Evolutionary conservation across 2,329 filamentous ascomycete species (phyloP).

Genomic region (Aspergillus viridinutans): DNA sequence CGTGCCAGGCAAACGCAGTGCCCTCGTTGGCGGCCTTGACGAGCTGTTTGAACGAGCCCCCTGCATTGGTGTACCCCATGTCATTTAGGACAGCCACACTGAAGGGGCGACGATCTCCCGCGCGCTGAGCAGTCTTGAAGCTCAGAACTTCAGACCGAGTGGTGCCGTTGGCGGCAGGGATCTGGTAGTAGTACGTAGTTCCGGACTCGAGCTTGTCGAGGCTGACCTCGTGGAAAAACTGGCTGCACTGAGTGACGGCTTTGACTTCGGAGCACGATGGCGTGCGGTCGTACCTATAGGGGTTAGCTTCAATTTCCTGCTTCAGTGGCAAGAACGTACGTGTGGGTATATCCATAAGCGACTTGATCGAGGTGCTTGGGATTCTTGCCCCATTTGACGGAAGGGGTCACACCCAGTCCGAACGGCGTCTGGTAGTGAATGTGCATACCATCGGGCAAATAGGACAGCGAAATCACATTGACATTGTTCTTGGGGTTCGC

Average conservation of each 20-base stretch:
- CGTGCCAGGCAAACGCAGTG: conserved; percentile 51
- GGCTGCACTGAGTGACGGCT: conserved; percentile 47
- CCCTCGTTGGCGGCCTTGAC: conserved; percentile 41
- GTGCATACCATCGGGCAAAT: conserved; percentile 48
- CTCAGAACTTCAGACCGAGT: conserved; percentile 44
- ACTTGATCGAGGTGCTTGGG: conserved; percentile 30
- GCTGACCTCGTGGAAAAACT: conserved; percentile 51
- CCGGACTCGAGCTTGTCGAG: conserved; percentile 39
- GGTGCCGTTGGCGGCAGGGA: conserved; percentile 48
- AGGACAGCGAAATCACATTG: conserved; percentile 50
- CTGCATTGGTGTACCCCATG: conserved; percentile 53
- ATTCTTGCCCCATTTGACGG: conserved; percentile 43
- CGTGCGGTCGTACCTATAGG: conserved; percentile 46
- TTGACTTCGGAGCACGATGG: conserved; percentile 46
- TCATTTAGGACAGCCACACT: conserved; percentile 49
- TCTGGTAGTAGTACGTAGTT: conserved; percentile 51
- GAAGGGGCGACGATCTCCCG: conserved; percentile 43
- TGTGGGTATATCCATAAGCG: conserved; percentile 39
- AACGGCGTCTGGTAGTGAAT: conserved; percentile 54
- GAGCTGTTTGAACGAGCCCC: conserved; percentile 46
- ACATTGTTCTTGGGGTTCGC: conserved; percentile 49
- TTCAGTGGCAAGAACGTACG: conserved; percentile 25
- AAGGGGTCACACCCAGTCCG: conserved; percentile 44
- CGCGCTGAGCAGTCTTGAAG: conserved; percentile 45
- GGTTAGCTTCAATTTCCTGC: not conserved